A percentile compares a stretch with the other conserved stretches of the same genome.
Conservation (phyloP, 106 monocot genomes). For the Iris macrosiphon region DNA sequence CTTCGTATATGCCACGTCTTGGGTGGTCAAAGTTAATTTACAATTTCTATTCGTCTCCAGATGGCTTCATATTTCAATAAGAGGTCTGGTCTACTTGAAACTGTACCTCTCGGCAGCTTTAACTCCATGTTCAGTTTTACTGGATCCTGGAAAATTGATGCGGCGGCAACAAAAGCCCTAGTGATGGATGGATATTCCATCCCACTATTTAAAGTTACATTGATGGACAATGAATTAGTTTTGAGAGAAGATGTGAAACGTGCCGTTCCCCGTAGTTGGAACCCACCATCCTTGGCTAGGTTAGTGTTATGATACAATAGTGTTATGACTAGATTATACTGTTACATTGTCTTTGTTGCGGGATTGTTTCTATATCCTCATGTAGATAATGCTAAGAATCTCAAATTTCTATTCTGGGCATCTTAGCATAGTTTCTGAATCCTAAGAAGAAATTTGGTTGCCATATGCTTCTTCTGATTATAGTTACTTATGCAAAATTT, state of each 20-base stretch:
- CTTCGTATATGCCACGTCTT: too few species aligned
- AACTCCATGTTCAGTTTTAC: slow-evolving; percentile 86
- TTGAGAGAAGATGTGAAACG: slow-evolving; percentile 46
- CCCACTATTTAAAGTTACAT: slow-evolving; percentile 44
- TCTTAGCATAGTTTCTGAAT: not conserved
- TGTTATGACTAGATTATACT: not conserved
- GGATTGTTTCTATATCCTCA: not conserved
- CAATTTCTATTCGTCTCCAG: slow-evolving; percentile 17
- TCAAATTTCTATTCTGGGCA: not conserved
- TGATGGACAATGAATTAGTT: slow-evolving; percentile 24
- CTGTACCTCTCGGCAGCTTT: slow-evolving; percentile 66
- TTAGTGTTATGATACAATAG: slow-evolving; percentile 18
- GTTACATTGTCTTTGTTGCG: not conserved
- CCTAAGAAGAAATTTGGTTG: not conserved
- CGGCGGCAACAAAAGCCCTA: slow-evolving; percentile 49
- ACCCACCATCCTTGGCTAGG: slow-evolving; percentile 73
- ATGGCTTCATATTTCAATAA: slow-evolving; percentile 77
- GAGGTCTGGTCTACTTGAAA: slow-evolving; percentile 42
- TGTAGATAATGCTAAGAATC: not conserved
- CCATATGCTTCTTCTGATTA: not conserved
- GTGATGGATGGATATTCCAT: slow-evolving; percentile 62
- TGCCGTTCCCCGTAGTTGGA: slow-evolving; percentile 62
- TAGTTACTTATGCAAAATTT: not conserved
- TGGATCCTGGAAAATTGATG: slow-evolving; percentile 59
- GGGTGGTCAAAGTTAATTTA: too few species aligned